These are phyloP conservation scores for Chrysoporthe cubensis DNA, from an alignment of 2,329 filamentous ascomycete species.

Conservation along the genomic window DNA sequence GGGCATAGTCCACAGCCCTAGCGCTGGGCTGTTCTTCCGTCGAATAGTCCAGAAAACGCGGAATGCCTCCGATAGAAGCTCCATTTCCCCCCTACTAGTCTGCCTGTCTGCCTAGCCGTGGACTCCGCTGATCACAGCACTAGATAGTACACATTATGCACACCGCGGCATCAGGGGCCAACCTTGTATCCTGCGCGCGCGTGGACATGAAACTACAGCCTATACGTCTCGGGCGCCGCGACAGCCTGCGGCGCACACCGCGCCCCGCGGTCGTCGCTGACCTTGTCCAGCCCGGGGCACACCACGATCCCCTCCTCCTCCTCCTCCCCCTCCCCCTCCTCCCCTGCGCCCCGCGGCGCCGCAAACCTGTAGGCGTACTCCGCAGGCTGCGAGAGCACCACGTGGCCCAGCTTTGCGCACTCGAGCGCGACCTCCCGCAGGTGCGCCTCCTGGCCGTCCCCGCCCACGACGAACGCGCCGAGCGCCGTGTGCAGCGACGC, in stretches of 20 bases:
- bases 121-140: no score
- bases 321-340: slow-evolving; percentile 28
- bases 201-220: not conserved
- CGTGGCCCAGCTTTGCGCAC: slow-evolving; percentile 46
- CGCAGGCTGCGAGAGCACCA: slow-evolving; percentile 47
- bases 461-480: slow-evolving; percentile 38
- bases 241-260: slow-evolving; percentile 19
- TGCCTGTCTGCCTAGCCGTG: no score
- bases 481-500: slow-evolving; percentile 41
- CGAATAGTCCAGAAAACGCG: no score
- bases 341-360: not conserved
- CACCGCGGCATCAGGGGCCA: not conserved
- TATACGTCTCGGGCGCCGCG: slow-evolving; percentile 15
- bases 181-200: not conserved
- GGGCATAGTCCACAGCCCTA: no score
- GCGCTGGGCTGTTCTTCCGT: no score
- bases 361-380: slow-evolving; percentile 33
- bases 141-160: no score
- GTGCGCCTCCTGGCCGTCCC: slow-evolving; percentile 42
- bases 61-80: not conserved
- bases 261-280: slow-evolving; percentile 21
- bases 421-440: slow-evolving; percentile 46
- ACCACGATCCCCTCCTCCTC: slow-evolving; percentile 30
- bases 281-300: slow-evolving; percentile 24
- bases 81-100: no score